Evolutionary conservation across 192 early-diverging fungal species (phyloP).

Genomic region (Mortierella claussenii): DNA sequence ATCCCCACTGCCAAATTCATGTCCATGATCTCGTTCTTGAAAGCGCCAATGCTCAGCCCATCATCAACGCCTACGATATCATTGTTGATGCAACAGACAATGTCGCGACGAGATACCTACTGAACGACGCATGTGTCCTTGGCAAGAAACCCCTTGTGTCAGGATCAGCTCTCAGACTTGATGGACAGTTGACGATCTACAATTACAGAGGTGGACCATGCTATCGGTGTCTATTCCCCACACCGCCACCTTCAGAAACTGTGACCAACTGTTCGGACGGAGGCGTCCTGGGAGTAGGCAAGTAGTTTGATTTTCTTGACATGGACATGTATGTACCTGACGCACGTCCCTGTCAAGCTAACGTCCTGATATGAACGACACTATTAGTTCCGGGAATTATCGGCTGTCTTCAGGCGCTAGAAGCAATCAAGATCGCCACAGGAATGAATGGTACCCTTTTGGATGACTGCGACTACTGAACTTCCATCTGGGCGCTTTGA

Average conservation of each 20-base stretch:
- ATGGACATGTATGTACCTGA: no score
- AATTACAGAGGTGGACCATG: slow-evolving; percentile 92
- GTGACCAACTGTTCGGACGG: slow-evolving; percentile 92
- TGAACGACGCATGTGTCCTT: slow-evolving; percentile 95
- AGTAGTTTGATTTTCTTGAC: slow-evolving; percentile 2
- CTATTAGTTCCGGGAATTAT: slow-evolving; percentile 88
- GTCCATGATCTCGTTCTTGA: slow-evolving; percentile 81
- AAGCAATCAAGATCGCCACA: slow-evolving; percentile 87
- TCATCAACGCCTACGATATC: slow-evolving; percentile 82
- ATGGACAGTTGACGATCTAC: slow-evolving; percentile 97
- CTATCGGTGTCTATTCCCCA: slow-evolving; percentile 95
- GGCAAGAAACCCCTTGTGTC: slow-evolving; percentile 85
- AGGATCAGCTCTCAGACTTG: slow-evolving; percentile 88
- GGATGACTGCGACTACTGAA: no score
- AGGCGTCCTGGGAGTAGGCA: slow-evolving; percentile 91
- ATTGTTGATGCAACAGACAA: slow-evolving; percentile 95
- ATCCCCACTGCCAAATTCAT: slow-evolving; percentile 69
- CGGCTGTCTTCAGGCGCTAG: slow-evolving; percentile 91
- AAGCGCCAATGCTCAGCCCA: slow-evolving; percentile 81
- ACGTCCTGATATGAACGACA: no score
- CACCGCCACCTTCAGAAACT: slow-evolving; percentile 88
- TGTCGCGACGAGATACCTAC: slow-evolving; percentile 92
- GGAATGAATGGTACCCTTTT: slow-evolving; percentile 71
- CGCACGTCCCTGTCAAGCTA: background rate
- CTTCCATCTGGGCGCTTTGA: no score